Evolutionary conservation across 2,329 filamentous ascomycete genomes (phyloP), one percentile per base, ranked within the genome.

Genomic region (Pseudopyricularia javanii): DNA sequence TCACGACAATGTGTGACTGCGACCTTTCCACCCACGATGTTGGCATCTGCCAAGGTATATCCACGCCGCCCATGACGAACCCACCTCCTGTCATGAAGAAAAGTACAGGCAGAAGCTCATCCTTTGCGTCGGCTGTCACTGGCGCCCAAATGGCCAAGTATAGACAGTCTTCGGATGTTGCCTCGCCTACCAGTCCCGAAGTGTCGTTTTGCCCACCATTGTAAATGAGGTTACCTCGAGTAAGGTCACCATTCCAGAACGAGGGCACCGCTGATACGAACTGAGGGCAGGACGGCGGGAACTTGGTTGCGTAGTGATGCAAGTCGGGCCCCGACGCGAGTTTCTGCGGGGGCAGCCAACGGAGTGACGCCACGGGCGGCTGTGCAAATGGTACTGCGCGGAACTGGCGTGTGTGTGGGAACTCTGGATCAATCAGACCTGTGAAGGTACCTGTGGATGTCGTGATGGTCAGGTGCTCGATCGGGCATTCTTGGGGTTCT

Each of bases 51-150:
- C 70, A 75, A 1, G 72, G 69, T 0, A 74, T 66, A 30, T 71
- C 64, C 14, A 70, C 60, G 24, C 71, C 72, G 30, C 73, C 73
- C 7, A 63, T 68, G 9, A 62, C 55, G 55, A 73, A 74, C 2
- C 69, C 68, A 15, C 74, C 74, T 4, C 74, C 74, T 37, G 73
- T 70, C 34, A 76, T 64, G 63, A 71, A 77, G 20, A 70, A 66
- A 5, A 72, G 61, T 0, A 76, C 74, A 1, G 73, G 73, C 4
- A 49, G 30, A 6, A 33, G 12, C 30, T 49, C n/a, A 7, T 35
- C 9, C 20, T 28, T 15, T 14, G 20, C 47, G 4, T 34, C 3
- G 4, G 56, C 28, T 1, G 56, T 59, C 49, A 61, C 56, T 0
- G 63, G 59, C 3, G 70, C 61, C 73, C 73, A 76, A 8, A 76